Conservation (phyloP, 176 grass and related monocot species). For the Lolium perenne region DNA sequence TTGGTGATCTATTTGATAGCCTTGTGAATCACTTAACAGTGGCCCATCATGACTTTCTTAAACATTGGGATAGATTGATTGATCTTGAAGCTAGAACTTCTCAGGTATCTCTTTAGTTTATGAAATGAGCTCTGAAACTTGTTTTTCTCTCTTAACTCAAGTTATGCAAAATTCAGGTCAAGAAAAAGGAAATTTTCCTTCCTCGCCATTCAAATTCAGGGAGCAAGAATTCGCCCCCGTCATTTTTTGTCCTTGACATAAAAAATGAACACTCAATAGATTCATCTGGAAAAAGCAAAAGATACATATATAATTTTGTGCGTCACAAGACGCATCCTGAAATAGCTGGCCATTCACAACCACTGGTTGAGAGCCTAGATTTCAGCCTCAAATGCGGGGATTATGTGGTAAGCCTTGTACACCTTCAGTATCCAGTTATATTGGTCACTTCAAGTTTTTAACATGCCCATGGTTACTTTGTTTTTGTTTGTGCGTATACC, state of each 20-base stretch:
- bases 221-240: conserved; percentile 39
- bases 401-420: conserved; percentile 72
- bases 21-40: conserved; percentile 82
- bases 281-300: conserved; percentile 70
- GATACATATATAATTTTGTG: conserved; percentile 85
- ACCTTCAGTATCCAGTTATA: conserved; percentile 32
- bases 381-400: conserved; percentile 73
- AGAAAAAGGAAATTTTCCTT: conserved; percentile 68
- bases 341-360: conserved; percentile 33
- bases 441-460: conserved; percentile 34
- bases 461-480: conserved; percentile 21
- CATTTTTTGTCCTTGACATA: conserved; percentile 64
- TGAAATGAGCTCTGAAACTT: conserved; percentile 13
- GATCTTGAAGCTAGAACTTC: conserved; percentile 88
- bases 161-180: conserved; percentile 66
- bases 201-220: conserved; percentile 42
- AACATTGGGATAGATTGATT: conserved; percentile 86
- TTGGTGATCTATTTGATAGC: conserved; percentile 78
- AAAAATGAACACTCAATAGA: conserved; percentile 61
- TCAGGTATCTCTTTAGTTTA: conserved; percentile 69
- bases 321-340: conserved; percentile 54
- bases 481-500: conserved; percentile 37
- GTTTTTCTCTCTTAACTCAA: conserved; percentile 19
- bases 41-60: conserved; percentile 79
- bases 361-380: conserved; percentile 59